Conservation (phyloP, 2,329 filamentous ascomycete species). For the Fusarium odoratissimum region DNA sequence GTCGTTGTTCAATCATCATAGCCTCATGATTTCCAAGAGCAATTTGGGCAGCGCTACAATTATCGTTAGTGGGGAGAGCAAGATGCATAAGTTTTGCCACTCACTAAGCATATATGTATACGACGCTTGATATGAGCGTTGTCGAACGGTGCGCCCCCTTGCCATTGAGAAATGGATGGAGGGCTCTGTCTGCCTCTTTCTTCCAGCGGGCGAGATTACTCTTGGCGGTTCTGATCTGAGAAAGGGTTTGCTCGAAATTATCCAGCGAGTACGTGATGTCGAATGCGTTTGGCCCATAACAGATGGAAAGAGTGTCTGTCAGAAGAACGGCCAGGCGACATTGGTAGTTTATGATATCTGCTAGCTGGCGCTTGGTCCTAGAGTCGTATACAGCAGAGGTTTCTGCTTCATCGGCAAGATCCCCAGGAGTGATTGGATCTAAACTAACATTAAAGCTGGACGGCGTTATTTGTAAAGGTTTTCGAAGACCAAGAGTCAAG, state of each 20-base stretch:
- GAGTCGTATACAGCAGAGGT: not conserved
- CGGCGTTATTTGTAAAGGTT: constrained; percentile 8
- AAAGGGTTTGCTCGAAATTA: constrained; percentile 1
- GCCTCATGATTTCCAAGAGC: constrained; percentile 14
- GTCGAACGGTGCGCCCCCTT: constrained; percentile 7
- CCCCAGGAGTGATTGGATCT: not conserved
- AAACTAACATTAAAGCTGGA: constrained; percentile 8
- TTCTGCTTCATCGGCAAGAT: not conserved
- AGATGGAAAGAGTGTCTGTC: constrained; percentile 10
- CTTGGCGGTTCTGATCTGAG: not conserved
- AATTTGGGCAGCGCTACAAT: constrained; percentile 23
- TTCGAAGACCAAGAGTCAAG: not conserved
- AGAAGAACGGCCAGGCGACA: constrained; percentile 5
- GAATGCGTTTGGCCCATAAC: constrained; percentile 9
- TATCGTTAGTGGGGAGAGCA: fast-evolving
- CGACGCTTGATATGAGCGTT: constrained; percentile 16
- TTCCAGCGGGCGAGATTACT: not conserved
- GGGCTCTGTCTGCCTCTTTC: not conserved
- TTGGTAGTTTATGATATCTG: not conserved
- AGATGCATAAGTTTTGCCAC: fast-evolving
- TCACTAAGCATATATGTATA: constrained; percentile 31
- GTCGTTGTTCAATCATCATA: constrained; percentile 30
- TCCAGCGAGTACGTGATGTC: constrained; percentile 8
- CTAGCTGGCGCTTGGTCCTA: not conserved
- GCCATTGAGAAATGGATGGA: not conserved